phyloP scores from a whole-genome alignment of 169 alveolate species.

The Cryptosporidium muris region DNA sequence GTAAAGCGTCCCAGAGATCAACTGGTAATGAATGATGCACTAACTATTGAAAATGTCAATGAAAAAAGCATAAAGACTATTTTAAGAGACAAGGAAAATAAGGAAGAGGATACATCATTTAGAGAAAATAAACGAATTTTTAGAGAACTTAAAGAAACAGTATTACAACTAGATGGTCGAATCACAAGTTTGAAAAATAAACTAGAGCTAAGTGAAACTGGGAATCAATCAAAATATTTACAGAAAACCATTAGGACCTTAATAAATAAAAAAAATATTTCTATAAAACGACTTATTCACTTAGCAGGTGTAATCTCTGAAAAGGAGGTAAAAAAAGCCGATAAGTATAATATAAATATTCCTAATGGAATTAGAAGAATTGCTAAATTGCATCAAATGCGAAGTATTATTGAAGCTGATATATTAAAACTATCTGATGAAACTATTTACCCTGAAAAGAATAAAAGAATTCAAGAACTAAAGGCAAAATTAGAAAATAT shows the following conservation, averaged over 20 bases:
- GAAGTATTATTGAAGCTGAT: slow-evolving; percentile 32
- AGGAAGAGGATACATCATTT: not conserved
- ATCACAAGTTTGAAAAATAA: not conserved
- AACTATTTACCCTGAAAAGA: slow-evolving; percentile 18
- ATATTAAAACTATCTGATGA: slow-evolving; percentile 36
- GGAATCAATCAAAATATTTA: slow-evolving; percentile 3
- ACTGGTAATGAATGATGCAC: too few relatives aligned
- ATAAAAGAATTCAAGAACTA: slow-evolving; percentile 22
- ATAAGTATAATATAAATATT: slow-evolving; percentile 5
- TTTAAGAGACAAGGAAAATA: not conserved
- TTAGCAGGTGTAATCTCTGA: slow-evolving; percentile 53
- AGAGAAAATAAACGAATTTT: not conserved
- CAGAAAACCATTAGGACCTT: not conserved
- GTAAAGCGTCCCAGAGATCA: not conserved
- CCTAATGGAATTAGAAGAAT: slow-evolving; percentile 42
- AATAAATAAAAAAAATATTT: slow-evolving; percentile 10
- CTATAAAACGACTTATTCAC: slow-evolving; percentile 19
- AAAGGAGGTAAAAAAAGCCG: slow-evolving; percentile 26
- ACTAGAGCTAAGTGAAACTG: not conserved
- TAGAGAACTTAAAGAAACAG: slow-evolving; percentile 14
- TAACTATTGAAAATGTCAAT: too few relatives aligned
- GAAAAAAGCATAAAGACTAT: too few relatives aligned
- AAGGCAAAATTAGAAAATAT: slow-evolving; percentile 15
- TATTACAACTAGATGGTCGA: slow-evolving; percentile 2
- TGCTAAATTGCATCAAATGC: slow-evolving; percentile 37